Conservation (phyloP, 2,329 filamentous ascomycete genomes). For the Colletotrichum musicola region DNA sequence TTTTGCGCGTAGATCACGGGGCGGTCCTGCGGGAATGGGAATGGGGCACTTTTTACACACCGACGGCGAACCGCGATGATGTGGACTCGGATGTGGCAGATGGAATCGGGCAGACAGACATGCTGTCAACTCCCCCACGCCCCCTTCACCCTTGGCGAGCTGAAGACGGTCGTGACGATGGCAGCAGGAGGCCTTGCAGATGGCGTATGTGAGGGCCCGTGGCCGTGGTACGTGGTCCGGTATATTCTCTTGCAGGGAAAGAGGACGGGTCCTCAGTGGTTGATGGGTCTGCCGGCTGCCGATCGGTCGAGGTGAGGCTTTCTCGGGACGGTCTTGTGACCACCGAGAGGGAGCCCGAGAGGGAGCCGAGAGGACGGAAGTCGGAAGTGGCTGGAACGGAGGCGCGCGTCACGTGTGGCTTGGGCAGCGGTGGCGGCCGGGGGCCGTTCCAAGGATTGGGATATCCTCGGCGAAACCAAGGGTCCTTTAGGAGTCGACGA, state of each 20-base stretch:
- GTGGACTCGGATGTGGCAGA: conserved; percentile 1
- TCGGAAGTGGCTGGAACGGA: conserved; percentile 34
- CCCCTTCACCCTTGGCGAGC: conserved; percentile 22
- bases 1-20: conserved; percentile 5
- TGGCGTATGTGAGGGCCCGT: background rate
- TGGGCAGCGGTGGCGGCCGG: conserved; percentile 9
- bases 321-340: conserved; percentile 30
- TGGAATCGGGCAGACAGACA: conserved; percentile 1
- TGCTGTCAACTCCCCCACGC: background rate
- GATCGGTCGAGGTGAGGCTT: conserved; percentile 33
- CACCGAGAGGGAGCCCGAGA: conserved; percentile 32
- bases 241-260: background rate
- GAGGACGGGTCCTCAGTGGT: conserved; percentile 12
- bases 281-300: conserved; percentile 28
- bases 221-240: conserved; percentile 9
- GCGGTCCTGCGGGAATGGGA: conserved; percentile 1
- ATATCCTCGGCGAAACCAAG: conserved; percentile 10
- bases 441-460: background rate
- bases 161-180: conserved; percentile 20
- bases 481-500: background rate
- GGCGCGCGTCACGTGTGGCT: conserved; percentile 36
- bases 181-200: conserved; percentile 2
- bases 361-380: conserved; percentile 7
- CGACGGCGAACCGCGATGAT: conserved; percentile 25
- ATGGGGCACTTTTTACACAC: conserved; percentile 16